A percentile compares a stretch with the other conserved stretches of the same genome.
These are phyloP conservation scores for Diddensiella transvaalensis DNA, from an alignment of 805 yeast species.

Conservation along the genomic window DNA sequence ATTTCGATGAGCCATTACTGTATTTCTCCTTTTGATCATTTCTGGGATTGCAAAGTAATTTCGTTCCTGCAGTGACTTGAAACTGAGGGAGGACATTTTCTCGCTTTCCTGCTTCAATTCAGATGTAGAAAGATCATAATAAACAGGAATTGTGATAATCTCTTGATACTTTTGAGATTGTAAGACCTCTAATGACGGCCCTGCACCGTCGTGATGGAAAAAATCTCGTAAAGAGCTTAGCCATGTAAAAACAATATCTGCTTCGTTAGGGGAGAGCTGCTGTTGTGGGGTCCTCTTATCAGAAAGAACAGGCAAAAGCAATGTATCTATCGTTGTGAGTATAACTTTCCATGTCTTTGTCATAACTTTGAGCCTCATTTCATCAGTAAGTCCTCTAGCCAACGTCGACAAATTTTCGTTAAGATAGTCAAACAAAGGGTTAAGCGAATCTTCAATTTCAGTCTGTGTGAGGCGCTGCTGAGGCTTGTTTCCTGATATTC, in stretches of 20 bases:
- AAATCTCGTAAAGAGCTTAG: constrained; percentile 64
- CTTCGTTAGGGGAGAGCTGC: constrained; percentile 54
- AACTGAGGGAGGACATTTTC: constrained; percentile 51
- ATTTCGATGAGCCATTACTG: constrained; percentile 71
- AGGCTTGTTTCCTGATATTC: constrained; percentile 14
- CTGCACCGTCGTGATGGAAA: constrained; percentile 77
- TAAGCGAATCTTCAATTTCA: constrained; percentile 59
- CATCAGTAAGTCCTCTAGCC: constrained; percentile 55
- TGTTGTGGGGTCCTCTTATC: constrained; percentile 35
- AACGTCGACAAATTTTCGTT: constrained; percentile 64
- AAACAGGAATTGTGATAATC: constrained; percentile 57
- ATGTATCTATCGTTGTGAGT: constrained; percentile 61
- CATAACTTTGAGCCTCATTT: constrained; percentile 61
- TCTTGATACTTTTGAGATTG: constrained; percentile 63
- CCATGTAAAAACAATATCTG: constrained; percentile 71
- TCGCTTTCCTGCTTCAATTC: constrained; percentile 58
- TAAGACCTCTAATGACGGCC: constrained; percentile 65
- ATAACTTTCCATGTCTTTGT: constrained; percentile 77
- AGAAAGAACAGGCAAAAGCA: constrained; percentile 67
- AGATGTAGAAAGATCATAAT: constrained; percentile 50
- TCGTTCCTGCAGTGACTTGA: constrained; percentile 46
- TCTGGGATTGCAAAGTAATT: constrained; percentile 41
- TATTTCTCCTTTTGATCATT: constrained; percentile 57
- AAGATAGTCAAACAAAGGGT: constrained; percentile 70
- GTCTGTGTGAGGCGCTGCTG: constrained; percentile 20